These are phyloP conservation scores for Xylariaceae sp. DNA, from an alignment of 2,329 filamentous ascomycete genomes.

Conservation along the genomic window DNA sequence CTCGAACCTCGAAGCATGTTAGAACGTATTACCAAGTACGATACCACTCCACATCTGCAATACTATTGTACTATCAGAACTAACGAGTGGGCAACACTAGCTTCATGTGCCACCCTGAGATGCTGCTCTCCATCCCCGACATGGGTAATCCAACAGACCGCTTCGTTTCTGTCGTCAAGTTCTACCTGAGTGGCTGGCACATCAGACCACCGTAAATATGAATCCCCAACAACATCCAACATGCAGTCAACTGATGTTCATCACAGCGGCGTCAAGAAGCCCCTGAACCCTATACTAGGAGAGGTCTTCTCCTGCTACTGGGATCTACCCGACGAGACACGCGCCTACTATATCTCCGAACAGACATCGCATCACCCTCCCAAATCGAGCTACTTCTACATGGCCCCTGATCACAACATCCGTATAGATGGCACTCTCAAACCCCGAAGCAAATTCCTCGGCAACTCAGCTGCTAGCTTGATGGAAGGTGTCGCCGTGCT, in stretches of 20 bases:
- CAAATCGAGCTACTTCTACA: conserved; percentile 99
- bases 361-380: conserved; percentile 98
- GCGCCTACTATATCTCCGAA: conserved; percentile 93
- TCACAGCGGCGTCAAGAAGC: conserved; percentile 90
- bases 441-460: conserved; percentile 88
- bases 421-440: conserved; percentile 94
- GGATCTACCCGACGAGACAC: conserved; percentile 80
- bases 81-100: conserved; percentile 42
- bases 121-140: conserved; percentile 78
- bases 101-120: conserved; percentile 99
- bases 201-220: conserved; percentile 87
- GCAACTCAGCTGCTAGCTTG: conserved; percentile 94
- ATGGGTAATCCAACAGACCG: conserved; percentile 86
- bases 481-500: conserved; percentile 96
- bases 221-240: conserved; percentile 7
- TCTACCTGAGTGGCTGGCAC: conserved; percentile 98
- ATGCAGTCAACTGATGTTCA: conserved; percentile 10
- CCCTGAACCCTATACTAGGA: conserved; percentile 91
- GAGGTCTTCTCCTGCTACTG: conserved; percentile 95
- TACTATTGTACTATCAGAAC: no score
- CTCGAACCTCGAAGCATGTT: conserved; percentile 97
- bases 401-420: conserved; percentile 90
- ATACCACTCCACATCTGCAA: conserved; percentile 13
- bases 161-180: conserved; percentile 94
- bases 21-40: conserved; percentile 95